Evolutionary conservation across 2,329 filamentous ascomycete genomes (phyloP).

Genomic region (Cadophora sp.): DNA sequence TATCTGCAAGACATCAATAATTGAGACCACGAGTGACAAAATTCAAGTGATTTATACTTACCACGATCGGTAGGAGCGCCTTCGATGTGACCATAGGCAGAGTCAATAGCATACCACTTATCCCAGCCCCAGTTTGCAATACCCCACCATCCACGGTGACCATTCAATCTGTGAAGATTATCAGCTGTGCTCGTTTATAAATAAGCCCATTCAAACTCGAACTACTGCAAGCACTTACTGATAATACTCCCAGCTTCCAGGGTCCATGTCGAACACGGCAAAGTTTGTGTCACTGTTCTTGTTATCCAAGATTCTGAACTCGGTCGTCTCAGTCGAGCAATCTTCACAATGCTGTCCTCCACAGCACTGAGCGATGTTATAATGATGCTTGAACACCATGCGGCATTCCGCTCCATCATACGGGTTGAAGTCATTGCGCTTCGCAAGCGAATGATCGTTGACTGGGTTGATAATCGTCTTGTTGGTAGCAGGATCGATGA

Average conservation of each 20-base stretch:
- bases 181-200: background rate
- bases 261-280: slow-evolving; percentile 6
- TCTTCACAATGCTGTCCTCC: slow-evolving; percentile 8
- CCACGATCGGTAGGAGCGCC: background rate
- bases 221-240: background rate
- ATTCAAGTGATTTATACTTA: background rate
- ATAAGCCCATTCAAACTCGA: no score
- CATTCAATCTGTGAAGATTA: background rate
- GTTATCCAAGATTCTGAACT: slow-evolving; percentile 12
- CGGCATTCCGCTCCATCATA: slow-evolving; percentile 2
- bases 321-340: background rate
- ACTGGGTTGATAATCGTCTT: background rate
- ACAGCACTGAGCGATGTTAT: slow-evolving; percentile 4
- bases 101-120: slow-evolving; percentile 7
- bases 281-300: background rate
- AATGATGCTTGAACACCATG: slow-evolving; percentile 9
- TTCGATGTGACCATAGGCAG: slow-evolving; percentile 1
- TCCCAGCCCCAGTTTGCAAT: slow-evolving; percentile 8
- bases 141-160: slow-evolving; percentile 1
- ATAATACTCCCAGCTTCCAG: background rate
- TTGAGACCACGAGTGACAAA: background rate
- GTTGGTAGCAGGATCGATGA: background rate
- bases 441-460: background rate
- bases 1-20: background rate
- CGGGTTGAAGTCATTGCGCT: background rate